A percentile compares a stretch with the other conserved stretches of the same genome.
phyloP scores from a whole-genome alignment of 2,329 filamentous ascomycete genomes.

The Pseudopithomyces maydicus region DNA sequence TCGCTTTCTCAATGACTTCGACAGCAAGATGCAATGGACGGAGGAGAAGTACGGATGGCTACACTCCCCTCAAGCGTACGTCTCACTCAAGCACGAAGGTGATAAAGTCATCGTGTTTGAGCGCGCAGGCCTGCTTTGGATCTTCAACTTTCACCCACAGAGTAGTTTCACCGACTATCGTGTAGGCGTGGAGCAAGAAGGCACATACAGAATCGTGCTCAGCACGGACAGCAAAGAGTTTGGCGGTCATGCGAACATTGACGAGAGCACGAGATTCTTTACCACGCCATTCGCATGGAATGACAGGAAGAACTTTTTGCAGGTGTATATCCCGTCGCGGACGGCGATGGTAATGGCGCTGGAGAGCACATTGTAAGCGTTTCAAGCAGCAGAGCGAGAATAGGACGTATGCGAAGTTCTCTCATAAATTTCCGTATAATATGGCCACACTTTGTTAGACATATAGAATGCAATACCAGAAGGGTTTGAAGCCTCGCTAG shows the following conservation, averaged over 20 bases:
- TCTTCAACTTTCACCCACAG: slow-evolving; percentile 94
- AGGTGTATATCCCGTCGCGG: slow-evolving; percentile 85
- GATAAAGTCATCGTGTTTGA: slow-evolving; percentile 98
- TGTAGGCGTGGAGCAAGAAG: slow-evolving; percentile 81
- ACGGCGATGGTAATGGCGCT: slow-evolving; percentile 67
- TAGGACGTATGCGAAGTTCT: too few species aligned
- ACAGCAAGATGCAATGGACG: slow-evolving; percentile 84
- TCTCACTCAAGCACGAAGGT: slow-evolving; percentile 88
- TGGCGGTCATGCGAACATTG: slow-evolving; percentile 79
- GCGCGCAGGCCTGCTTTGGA: slow-evolving; percentile 83
- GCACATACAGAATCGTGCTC: slow-evolving; percentile 85
- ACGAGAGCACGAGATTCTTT: slow-evolving; percentile 84
- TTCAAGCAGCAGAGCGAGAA: too few species aligned
- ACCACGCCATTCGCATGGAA: slow-evolving; percentile 94
- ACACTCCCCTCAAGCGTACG: slow-evolving; percentile 81
- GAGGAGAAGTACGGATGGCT: slow-evolving; percentile 94
- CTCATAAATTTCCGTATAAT: background rate
- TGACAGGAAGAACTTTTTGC: slow-evolving; percentile 83
- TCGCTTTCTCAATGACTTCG: slow-evolving; percentile 90
- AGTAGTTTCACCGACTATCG: slow-evolving; percentile 90
- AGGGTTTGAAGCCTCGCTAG: background rate
- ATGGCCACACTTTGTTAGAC: background rate
- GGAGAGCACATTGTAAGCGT: slow-evolving; percentile 2
- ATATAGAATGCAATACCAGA: background rate
- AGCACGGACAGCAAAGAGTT: slow-evolving; percentile 78